Evolutionary conservation across 495 filamentous ascomycete species (phyloP).

Genomic region (Talaromyces adpressus): DNA sequence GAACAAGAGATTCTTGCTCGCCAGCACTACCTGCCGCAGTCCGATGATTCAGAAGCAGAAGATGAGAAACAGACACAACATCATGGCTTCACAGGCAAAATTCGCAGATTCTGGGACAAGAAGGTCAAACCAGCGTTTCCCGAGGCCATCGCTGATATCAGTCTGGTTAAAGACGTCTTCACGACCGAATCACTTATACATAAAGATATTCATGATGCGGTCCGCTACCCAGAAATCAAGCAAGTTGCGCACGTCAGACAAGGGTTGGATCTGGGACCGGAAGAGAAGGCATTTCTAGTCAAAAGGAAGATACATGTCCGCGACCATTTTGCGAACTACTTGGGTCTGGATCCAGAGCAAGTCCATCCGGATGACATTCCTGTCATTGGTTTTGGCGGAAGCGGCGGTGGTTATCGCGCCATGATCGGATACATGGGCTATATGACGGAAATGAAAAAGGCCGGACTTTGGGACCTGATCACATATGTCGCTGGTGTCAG

Average conservation of each 20-base stretch:
- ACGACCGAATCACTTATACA: slow-evolving; percentile 6
- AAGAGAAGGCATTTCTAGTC: slow-evolving; percentile 1
- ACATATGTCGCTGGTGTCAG: slow-evolving; percentile 67
- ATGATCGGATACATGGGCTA: slow-evolving; percentile 8
- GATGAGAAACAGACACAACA: not conserved
- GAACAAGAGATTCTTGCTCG: slow-evolving; percentile 1
- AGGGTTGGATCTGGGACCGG: not conserved
- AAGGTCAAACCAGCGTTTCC: slow-evolving; percentile 9
- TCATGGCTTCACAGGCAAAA: not conserved
- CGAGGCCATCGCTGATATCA: slow-evolving; percentile 7
- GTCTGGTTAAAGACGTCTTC: slow-evolving; percentile 4
- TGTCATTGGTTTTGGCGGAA: slow-evolving; percentile 6
- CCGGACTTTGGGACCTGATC: slow-evolving; percentile 48
- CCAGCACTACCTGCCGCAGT: slow-evolving; percentile 2
- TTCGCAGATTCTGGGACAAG: slow-evolving; percentile 1
- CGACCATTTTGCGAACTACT: slow-evolving; percentile 6
- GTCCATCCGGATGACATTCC: slow-evolving; percentile 8
- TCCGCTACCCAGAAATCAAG: slow-evolving; percentile 4
- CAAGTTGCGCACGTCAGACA: slow-evolving; percentile 1
- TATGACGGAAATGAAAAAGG: slow-evolving; percentile 8
- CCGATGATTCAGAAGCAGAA: not conserved
- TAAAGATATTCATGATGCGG: slow-evolving; percentile 1
- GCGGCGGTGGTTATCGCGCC: slow-evolving; percentile 7
- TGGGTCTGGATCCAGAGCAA: slow-evolving; percentile 5
- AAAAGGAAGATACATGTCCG: slow-evolving; percentile 6